Evolutionary conservation across 352 stramenopile genomes (phyloP), one percentile per base, ranked within the genome.

Genomic region (Globisporangium ultimum): DNA sequence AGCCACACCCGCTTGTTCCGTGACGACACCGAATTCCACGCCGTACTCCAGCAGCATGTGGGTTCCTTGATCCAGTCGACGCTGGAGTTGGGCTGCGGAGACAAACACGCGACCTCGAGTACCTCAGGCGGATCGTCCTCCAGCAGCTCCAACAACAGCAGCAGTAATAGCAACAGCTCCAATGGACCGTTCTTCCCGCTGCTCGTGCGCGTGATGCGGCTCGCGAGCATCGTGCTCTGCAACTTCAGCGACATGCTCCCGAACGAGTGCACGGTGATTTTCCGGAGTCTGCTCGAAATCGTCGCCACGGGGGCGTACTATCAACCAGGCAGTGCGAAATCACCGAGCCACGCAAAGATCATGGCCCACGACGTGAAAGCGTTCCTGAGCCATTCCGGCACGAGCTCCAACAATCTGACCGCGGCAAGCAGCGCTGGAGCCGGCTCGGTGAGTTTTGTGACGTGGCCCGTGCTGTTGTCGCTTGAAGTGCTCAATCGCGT

Each of bases 401-500:
- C 53, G 1, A 63, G 63, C n/a, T 76, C 68, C 0, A 72, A 65
- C 10, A 71, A 18, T 21, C 6, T 53, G 9, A 63, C 56, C 18
- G 21, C 58, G n/a, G 66, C 62, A 3, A 73, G 20, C 36, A 60
- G 61, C 13, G 21, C 22, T 10, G 74, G 66, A 53, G 53, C 58
- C 21, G 70, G 64, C 40, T 49, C 3, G 18, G 68, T 83, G 11
- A 93, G 79, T 64, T 95, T 84, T 32, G 86, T 95, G 47, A 93
- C 86, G 32, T 95, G 86, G 86, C 84, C 80, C 2, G 86, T 93
- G 12, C 53, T 95, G 17, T 57, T 95, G 12, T 75, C 84, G 13
- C 73, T 95, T 3, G 86, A 95, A 72, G 86, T 95, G 32, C 61
- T 95, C 13, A 91, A 87, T 55, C 84, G 84, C 22, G 61, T 91